A percentile compares a stretch with the other conserved stretches of the same genome.
These are phyloP conservation scores for Tetraselmis striata DNA, from an alignment of 139 green algal species.

Conservation along the genomic window DNA sequence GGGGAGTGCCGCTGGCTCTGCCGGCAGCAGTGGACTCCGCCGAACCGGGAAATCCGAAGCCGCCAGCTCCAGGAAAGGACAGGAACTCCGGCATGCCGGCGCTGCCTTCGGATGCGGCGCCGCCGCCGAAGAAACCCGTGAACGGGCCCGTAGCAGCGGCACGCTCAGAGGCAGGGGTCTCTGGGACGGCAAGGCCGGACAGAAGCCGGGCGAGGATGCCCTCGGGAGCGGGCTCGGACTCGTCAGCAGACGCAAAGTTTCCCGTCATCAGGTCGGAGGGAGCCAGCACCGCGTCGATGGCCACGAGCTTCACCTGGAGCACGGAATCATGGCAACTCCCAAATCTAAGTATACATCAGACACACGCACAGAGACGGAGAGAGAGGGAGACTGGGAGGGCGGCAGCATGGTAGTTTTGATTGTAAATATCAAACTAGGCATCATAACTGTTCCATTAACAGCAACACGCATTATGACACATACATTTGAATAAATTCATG, in stretches of 20 bases:
- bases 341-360: too few species aligned
- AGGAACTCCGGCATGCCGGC: neutral
- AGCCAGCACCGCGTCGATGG: neutral
- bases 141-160: neutral
- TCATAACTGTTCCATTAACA: too few species aligned
- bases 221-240: neutral
- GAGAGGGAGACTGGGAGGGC: too few species aligned
- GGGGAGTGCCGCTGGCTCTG: neutral
- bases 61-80: neutral
- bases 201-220: neutral
- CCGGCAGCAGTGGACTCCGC: neutral
- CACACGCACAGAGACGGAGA: too few species aligned
- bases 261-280: neutral
- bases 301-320: neutral
- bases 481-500: too few species aligned
- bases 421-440: too few species aligned
- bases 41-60: too few species aligned
- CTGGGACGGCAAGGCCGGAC: neutral
- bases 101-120: neutral
- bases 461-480: too few species aligned
- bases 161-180: neutral
- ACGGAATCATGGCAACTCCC: too few species aligned
- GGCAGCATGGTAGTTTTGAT: too few species aligned
- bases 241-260: neutral
- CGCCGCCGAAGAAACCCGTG: neutral